A percentile compares a stretch with the other conserved stretches of the same genome.
Evolutionary conservation across 2,329 filamentous ascomycete species (phyloP).

Genomic region (Aspergillus sergii): DNA sequence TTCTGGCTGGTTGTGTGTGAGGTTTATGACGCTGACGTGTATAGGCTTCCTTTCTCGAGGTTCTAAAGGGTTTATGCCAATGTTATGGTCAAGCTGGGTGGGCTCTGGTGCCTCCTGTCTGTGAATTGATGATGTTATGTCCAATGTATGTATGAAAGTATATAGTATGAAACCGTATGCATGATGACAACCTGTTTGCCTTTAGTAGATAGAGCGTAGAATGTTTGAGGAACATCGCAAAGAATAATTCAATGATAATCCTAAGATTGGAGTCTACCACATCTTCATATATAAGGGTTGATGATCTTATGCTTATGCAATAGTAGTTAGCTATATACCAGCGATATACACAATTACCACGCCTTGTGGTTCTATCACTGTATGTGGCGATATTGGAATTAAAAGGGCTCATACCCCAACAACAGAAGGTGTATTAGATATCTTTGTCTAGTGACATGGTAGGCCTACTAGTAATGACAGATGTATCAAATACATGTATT

Average conservation of each 20-base stretch:
- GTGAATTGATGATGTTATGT: background rate
- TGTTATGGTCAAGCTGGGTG: accelerated
- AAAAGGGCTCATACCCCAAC: too few species aligned
- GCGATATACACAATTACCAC: too few species aligned
- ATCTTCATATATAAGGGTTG: too few species aligned
- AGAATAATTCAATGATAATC: too few species aligned
- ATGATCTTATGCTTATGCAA: accelerated
- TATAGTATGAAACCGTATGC: background rate
- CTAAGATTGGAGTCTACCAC: too few species aligned
- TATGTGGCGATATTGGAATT: background rate
- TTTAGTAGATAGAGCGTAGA: background rate
- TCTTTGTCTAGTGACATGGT: too few species aligned
- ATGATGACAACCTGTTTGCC: background rate
- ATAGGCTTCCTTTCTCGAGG: constrained; percentile 48
- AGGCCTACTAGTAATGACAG: too few species aligned
- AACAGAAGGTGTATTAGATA: too few species aligned
- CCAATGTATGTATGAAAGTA: background rate
- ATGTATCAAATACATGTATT: too few species aligned
- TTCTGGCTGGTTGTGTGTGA: background rate
- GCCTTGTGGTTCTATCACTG: background rate
- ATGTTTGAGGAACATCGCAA: background rate
- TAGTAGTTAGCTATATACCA: too few species aligned
- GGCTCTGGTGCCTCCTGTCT: background rate
- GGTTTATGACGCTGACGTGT: constrained; percentile 14
- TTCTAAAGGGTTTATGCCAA: background rate